These are phyloP conservation scores for Gossypium stocksii DNA, from an alignment of 345 rosid genomes.

Conservation along the genomic window DNA sequence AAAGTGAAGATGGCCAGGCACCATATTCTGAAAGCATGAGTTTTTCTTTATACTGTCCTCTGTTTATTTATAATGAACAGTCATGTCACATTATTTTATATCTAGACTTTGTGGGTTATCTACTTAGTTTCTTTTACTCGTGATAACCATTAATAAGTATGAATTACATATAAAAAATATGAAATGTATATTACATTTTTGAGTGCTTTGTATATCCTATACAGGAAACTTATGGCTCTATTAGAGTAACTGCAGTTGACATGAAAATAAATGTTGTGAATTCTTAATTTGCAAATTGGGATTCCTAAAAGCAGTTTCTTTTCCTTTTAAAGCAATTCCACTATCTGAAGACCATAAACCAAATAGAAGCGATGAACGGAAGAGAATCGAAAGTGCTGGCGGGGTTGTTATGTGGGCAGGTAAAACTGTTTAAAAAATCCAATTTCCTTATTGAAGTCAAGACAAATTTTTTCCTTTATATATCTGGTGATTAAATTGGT, in stretches of 20 bases:
- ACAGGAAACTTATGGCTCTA: background rate
- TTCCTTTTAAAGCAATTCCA: constrained; percentile 62
- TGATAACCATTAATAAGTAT: background rate
- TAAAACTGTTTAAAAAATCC: constrained; percentile 24
- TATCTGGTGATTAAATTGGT: background rate
- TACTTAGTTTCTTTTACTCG: background rate
- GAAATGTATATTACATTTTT: background rate
- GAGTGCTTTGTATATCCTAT: background rate
- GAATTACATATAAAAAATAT: background rate
- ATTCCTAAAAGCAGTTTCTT: constrained; percentile 13
- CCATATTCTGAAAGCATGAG: background rate
- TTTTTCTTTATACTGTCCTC: background rate
- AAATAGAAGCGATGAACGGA: constrained; percentile 94
- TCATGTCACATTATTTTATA: background rate
- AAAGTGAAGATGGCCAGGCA: background rate
- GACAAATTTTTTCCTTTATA: background rate
- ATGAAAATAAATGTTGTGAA: constrained; percentile 1
- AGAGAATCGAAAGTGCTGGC: constrained; percentile 94
- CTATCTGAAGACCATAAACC: constrained; percentile 99
- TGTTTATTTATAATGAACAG: background rate
- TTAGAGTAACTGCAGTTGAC: constrained; percentile 2
- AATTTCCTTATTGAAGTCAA: constrained; percentile 1
- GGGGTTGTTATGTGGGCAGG: constrained; percentile 99
- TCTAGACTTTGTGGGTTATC: background rate
- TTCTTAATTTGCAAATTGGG: background rate